Conservation (phyloP, 164 flowering plant genomes). For the Amborella trichopoda region DNA sequence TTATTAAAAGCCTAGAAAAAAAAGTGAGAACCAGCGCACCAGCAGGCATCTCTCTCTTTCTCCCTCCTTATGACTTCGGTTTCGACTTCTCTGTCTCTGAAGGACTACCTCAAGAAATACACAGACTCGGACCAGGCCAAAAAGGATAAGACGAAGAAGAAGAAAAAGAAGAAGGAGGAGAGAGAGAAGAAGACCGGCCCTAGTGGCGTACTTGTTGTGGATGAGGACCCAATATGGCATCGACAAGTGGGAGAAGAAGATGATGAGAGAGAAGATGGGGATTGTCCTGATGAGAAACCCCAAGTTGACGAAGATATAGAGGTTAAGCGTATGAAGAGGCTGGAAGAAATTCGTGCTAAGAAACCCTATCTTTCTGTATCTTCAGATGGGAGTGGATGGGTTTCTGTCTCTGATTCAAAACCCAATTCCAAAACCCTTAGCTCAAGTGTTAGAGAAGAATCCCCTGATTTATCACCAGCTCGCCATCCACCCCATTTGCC, state of each 20-base stretch:
- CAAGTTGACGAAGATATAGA: constrained; percentile 79
- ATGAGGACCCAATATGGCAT: constrained; percentile 89
- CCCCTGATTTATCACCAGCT: too few relatives aligned
- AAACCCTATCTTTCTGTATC: constrained; percentile 61
- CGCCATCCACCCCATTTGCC: too few relatives aligned
- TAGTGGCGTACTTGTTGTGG: constrained; percentile 49
- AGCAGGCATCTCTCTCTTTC: too few relatives aligned
- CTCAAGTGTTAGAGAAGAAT: too few relatives aligned
- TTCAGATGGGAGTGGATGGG: constrained; percentile 98
- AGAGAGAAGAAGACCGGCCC: constrained; percentile 18
- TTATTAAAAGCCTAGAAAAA: too few relatives aligned
- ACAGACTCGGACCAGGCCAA: constrained; percentile 22
- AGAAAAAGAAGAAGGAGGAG: constrained; percentile 42
- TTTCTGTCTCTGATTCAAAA: constrained; percentile 46
- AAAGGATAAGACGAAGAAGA: constrained; percentile 14
- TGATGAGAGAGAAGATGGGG: constrained; percentile 35
- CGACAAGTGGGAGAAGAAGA: constrained; percentile 45
- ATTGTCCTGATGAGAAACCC: constrained; percentile 67
- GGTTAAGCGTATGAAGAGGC: constrained; percentile 72
- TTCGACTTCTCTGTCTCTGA: too few relatives aligned
- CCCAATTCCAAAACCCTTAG: too few relatives aligned
- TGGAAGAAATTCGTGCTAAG: constrained; percentile 45
- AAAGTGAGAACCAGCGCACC: too few relatives aligned
- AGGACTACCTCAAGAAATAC: constrained; percentile 69
- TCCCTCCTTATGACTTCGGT: too few relatives aligned